Evolutionary conservation across 768 basidiomycete species (phyloP).

Genomic region (Mycena pura): DNA sequence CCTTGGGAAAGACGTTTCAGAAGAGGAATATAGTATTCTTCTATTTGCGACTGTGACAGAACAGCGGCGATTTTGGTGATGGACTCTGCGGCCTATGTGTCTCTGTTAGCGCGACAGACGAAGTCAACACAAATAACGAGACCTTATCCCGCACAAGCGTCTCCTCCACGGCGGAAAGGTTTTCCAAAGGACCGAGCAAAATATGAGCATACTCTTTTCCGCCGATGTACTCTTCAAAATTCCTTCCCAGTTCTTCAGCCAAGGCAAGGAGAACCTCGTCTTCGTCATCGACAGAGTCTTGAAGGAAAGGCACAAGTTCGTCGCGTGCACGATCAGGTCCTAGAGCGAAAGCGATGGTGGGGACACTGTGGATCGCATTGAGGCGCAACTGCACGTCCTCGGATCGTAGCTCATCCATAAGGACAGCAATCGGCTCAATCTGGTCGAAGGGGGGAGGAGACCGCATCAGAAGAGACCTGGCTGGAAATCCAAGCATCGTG

Average conservation of each 20-base stretch:
- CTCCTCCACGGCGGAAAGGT: slow-evolving; percentile 96
- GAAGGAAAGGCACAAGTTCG: slow-evolving; percentile 95
- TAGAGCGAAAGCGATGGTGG: slow-evolving; percentile 96
- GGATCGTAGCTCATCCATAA: slow-evolving; percentile 97
- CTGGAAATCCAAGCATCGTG: slow-evolving; percentile 49
- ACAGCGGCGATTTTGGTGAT: slow-evolving; percentile 87
- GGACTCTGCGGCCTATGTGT: slow-evolving; percentile 90
- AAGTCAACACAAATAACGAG: slow-evolving; percentile 26
- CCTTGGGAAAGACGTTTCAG: slow-evolving; percentile 87
- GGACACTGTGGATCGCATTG: slow-evolving; percentile 96
- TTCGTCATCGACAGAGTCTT: slow-evolving; percentile 99
- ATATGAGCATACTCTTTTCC: slow-evolving; percentile 87
- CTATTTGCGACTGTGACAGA: slow-evolving; percentile 80
- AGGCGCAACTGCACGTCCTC: slow-evolving; percentile 97
- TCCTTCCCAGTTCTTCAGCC: slow-evolving; percentile 92
- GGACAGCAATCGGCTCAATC: slow-evolving; percentile 94
- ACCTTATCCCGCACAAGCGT: slow-evolving; percentile 98
- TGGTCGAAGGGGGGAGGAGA: slow-evolving; percentile 36
- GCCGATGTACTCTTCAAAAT: slow-evolving; percentile 94
- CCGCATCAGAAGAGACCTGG: slow-evolving; percentile 7
- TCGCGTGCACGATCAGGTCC: slow-evolving; percentile 94
- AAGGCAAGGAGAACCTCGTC: slow-evolving; percentile 96
- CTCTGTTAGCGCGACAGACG: slow-evolving; percentile 14
- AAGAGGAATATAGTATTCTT: slow-evolving; percentile 91
- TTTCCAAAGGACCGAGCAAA: slow-evolving; percentile 90